Percentiles rank a stretch among this genome's conserved stretches.
Conservation (phyloP, 352 stramenopile genomes). For the Phytophthora sojae region DNA sequence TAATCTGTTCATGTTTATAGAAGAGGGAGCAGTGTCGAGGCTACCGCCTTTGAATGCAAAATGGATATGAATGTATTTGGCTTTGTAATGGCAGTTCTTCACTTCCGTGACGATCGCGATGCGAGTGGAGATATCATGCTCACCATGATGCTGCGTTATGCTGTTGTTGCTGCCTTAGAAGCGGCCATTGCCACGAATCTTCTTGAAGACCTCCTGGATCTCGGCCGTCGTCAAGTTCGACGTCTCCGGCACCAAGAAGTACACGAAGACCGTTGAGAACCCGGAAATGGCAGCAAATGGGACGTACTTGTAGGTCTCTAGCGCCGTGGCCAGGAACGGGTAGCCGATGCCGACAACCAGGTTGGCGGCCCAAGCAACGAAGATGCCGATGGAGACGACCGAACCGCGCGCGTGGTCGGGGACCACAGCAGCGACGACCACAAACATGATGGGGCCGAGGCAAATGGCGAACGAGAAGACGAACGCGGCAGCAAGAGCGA, state of each 20-base stretch:
- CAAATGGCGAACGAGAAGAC: conserved; percentile 37
- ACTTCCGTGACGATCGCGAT: not conserved
- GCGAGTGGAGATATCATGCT: conserved; percentile 10
- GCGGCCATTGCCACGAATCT: conserved; percentile 36
- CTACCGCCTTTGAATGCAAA: not conserved
- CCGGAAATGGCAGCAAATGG: conserved; percentile 36
- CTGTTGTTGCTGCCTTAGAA: conserved; percentile 19
- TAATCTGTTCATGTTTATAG: not conserved
- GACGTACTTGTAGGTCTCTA: conserved; percentile 44
- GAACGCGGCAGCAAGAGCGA: conserved; percentile 36
- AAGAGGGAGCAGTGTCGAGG: not conserved
- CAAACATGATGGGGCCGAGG: conserved; percentile 45
- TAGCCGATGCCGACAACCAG: conserved; percentile 56
- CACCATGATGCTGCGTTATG: conserved; percentile 11
- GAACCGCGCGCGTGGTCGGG: conserved; percentile 42
- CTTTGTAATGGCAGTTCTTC: not conserved
- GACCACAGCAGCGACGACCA: conserved; percentile 52
- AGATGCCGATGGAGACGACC: conserved; percentile 36
- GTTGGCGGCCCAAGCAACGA: conserved; percentile 46
- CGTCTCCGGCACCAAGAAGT: conserved; percentile 47
- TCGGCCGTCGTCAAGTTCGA: conserved; percentile 44
- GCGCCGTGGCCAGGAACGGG: conserved; percentile 37
- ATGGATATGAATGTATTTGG: not conserved
- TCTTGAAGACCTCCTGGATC: conserved; percentile 46
- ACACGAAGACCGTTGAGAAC: conserved; percentile 34